Conservation (phyloP, 75 land plant species). For the Picea glauca region DNA sequence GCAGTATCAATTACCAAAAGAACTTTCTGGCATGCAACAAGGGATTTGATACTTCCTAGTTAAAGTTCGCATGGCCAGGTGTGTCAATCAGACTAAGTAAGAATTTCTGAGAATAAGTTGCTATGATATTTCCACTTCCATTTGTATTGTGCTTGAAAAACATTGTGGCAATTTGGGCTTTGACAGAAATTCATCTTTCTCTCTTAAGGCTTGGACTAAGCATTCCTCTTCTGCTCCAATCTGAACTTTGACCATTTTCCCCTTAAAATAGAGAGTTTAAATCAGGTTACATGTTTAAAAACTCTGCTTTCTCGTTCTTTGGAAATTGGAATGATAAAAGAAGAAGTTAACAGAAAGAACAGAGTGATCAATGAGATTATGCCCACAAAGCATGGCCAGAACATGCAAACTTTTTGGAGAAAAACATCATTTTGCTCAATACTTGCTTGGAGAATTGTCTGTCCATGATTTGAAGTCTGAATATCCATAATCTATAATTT, state of each 20-base stretch:
- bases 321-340: too few species aligned
- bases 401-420: too few species aligned
- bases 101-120: slow-evolving; percentile 16
- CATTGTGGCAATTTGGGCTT: slow-evolving; percentile 99
- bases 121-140: slow-evolving; percentile 7
- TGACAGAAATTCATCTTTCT: slow-evolving; percentile 94
- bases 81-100: slow-evolving; percentile 91
- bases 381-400: too few species aligned
- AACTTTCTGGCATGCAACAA: slow-evolving; percentile 95
- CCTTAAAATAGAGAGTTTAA: too few species aligned
- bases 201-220: slow-evolving; percentile 39
- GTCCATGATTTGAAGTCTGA: background rate
- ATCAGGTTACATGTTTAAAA: too few species aligned
- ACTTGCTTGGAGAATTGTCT: too few species aligned
- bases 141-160: slow-evolving; percentile 43
- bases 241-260: too few species aligned
- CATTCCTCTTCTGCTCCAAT: slow-evolving; percentile 34
- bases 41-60: slow-evolving; percentile 96
- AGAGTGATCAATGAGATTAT: too few species aligned
- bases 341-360: too few species aligned
- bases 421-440: too few species aligned
- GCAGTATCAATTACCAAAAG: slow-evolving; percentile 98
- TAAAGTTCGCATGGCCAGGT: slow-evolving; percentile 98
- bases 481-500: background rate
- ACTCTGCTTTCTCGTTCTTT: too few species aligned